phyloP scores from a whole-genome alignment of 2,329 filamentous ascomycete species.

The Fusarium sublunatum region DNA sequence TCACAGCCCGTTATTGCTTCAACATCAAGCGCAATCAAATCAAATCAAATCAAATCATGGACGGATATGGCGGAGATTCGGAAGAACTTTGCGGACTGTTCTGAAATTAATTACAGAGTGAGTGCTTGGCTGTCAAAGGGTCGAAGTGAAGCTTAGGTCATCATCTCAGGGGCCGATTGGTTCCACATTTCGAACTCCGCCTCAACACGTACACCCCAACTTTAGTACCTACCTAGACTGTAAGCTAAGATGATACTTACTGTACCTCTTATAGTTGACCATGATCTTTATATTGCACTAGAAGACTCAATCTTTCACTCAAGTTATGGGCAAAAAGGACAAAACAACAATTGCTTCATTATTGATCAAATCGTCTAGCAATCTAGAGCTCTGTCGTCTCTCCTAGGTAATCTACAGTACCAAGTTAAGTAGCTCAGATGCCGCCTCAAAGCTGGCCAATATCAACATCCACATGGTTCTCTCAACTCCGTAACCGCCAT shows the following conservation, averaged over 20 bases:
- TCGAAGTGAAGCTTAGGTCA: constrained; percentile 41
- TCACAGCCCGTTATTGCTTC: not conserved
- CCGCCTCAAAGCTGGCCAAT: not conserved
- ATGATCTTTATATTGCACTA: too few relatives aligned
- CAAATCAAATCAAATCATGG: constrained; percentile 15
- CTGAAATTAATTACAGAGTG: constrained; percentile 23
- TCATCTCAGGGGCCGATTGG: constrained; percentile 38
- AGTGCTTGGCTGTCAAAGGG: constrained; percentile 1
- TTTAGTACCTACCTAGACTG: not conserved
- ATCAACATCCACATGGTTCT: not conserved
- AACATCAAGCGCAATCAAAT: not conserved
- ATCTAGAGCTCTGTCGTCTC: not conserved
- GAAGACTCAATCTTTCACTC: too few relatives aligned
- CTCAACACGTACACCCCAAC: constrained; percentile 28
- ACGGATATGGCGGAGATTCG: constrained; percentile 5
- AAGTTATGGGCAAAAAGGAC: not conserved
- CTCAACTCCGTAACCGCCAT: not conserved
- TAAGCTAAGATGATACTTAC: too few relatives aligned
- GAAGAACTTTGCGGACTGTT: constrained; percentile 15
- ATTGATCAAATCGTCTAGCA: not conserved
- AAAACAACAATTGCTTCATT: not conserved
- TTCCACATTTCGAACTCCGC: constrained; percentile 36
- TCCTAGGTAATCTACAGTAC: not conserved
- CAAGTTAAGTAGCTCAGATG: not conserved
- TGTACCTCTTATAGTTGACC: too few relatives aligned